A percentile compares a stretch with the other conserved stretches of the same genome.
These are phyloP conservation scores for Tetrapisispora nanseiensis DNA, from an alignment of 805 yeast genomes.

Conservation along the genomic window DNA sequence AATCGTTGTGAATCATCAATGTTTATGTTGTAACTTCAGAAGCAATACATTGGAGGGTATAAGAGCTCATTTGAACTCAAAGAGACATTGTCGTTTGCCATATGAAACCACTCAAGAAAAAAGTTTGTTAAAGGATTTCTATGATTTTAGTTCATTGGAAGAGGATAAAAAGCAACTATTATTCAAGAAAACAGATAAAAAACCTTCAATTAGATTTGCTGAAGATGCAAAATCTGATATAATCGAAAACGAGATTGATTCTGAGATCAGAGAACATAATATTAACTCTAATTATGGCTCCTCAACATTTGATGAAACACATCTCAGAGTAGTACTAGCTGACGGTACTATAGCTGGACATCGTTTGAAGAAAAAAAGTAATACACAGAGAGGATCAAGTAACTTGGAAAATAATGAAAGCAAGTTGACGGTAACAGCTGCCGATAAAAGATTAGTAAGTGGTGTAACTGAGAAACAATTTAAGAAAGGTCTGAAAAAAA, in stretches of 20 bases:
- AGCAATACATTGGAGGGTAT: conserved; percentile 81
- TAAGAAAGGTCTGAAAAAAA: conserved; percentile 40
- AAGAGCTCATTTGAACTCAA: conserved; percentile 77
- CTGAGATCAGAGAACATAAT: conserved; percentile 9
- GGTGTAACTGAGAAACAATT: conserved; percentile 53
- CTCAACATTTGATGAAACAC: conserved; percentile 41
- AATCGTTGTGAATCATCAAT: conserved; percentile 73
- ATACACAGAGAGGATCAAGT: conserved; percentile 51
- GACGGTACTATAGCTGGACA: conserved; percentile 77
- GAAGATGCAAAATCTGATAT: conserved; percentile 19
- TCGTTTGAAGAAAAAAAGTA: conserved; percentile 60
- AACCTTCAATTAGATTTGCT: neutral
- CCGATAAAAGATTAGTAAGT: conserved; percentile 55
- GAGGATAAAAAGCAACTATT: conserved; percentile 22
- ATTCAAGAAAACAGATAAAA: neutral
- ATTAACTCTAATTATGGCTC: conserved; percentile 27
- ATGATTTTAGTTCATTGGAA: conserved; percentile 70
- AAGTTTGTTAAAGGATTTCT: conserved; percentile 65
- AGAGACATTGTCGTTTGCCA: conserved; percentile 83
- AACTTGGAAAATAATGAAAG: conserved; percentile 43
- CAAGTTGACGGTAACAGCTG: conserved; percentile 61
- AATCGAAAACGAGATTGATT: conserved; percentile 23
- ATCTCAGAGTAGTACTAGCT: conserved; percentile 62
- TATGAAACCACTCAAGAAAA: conserved; percentile 76
- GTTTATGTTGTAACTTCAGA: conserved; percentile 72